Evolutionary conservation across 2,329 filamentous ascomycete species (phyloP).

Genomic region (Fusarium oligoseptatum): DNA sequence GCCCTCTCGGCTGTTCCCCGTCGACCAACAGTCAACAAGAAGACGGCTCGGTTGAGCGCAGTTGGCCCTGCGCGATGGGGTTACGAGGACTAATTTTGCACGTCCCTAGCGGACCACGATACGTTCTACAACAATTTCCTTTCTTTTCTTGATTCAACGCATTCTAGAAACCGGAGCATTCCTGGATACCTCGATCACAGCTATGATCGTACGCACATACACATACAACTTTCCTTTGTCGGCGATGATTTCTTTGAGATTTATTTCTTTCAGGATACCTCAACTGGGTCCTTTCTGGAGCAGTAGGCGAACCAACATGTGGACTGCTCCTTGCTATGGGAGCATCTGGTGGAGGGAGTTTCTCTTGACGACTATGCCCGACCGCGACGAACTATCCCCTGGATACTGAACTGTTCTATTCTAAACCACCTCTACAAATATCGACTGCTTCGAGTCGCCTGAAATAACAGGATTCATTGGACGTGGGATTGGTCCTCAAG

Average conservation of each 20-base stretch:
- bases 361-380: slow-evolving; percentile 25
- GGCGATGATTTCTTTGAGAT: slow-evolving; percentile 34
- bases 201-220: slow-evolving; percentile 33
- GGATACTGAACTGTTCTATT: slow-evolving; percentile 31
- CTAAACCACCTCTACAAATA: slow-evolving; percentile 30
- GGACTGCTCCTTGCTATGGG: slow-evolving; percentile 18
- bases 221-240: slow-evolving; percentile 44
- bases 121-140: slow-evolving; percentile 21
- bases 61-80: slow-evolving; percentile 46
- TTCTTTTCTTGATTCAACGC: slow-evolving; percentile 23
- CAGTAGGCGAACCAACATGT: slow-evolving; percentile 7
- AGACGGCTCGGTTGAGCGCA: slow-evolving; percentile 55
- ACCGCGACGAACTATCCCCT: slow-evolving; percentile 6
- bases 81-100: slow-evolving; percentile 39
- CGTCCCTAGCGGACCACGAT: slow-evolving; percentile 17
- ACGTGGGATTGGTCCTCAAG: slow-evolving; percentile 11
- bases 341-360: slow-evolving; percentile 16
- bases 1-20: slow-evolving; percentile 45
- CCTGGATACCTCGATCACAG: slow-evolving; percentile 40
- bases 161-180: slow-evolving; percentile 35
- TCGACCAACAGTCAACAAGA: slow-evolving; percentile 51
- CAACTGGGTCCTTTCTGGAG: slow-evolving; percentile 23
- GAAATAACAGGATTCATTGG: slow-evolving; percentile 7
- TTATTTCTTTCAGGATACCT: slow-evolving; percentile 25
- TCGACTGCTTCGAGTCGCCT: slow-evolving; percentile 21